Evolutionary conservation across 2,329 filamentous ascomycete species (phyloP).

Genomic region (Colletotrichum theobromicola): DNA sequence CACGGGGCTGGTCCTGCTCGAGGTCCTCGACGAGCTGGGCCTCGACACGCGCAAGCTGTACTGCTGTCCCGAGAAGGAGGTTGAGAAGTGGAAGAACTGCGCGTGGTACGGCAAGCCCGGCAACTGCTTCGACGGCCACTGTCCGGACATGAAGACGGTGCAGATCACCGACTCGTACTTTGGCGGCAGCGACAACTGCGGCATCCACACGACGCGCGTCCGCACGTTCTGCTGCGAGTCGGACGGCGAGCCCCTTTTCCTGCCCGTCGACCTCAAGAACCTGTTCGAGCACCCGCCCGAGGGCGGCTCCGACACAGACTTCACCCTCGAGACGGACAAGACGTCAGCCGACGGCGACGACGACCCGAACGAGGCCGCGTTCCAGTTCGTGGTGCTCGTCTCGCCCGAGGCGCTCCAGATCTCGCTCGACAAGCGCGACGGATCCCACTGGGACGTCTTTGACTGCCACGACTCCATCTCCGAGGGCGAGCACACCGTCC

Average conservation of each 20-base stretch:
- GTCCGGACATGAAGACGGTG: conserved; percentile 26
- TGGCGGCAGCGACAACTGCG: conserved; percentile 29
- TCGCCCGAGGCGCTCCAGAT: conserved; percentile 35
- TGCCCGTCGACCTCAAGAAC: conserved; percentile 40
- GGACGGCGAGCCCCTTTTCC: conserved; percentile 32
- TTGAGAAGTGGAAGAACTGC: conserved; percentile 34
- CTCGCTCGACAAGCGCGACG: conserved; percentile 45
- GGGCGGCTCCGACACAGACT: conserved; percentile 33
- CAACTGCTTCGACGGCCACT: conserved; percentile 38
- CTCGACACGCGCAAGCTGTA: conserved; percentile 24
- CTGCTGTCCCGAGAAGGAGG: conserved; percentile 32
- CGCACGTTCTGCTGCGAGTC: conserved; percentile 25
- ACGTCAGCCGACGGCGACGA: conserved; percentile 26
- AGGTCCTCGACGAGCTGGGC: conserved; percentile 25
- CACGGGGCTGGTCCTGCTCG: conserved; percentile 3
- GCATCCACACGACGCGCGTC: not conserved
- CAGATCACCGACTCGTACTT: conserved; percentile 32
- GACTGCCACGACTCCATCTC: conserved; percentile 33
- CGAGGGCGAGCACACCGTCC: not conserved
- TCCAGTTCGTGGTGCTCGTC: conserved; percentile 36
- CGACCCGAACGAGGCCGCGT: conserved; percentile 33
- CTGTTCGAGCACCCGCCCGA: conserved; percentile 38
- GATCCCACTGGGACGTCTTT: conserved; percentile 49
- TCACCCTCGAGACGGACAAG: conserved; percentile 32
- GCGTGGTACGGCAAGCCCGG: conserved; percentile 39